phyloP scores from a whole-genome alignment of 495 filamentous ascomycete genomes.

The Daldinia vernicosa region DNA sequence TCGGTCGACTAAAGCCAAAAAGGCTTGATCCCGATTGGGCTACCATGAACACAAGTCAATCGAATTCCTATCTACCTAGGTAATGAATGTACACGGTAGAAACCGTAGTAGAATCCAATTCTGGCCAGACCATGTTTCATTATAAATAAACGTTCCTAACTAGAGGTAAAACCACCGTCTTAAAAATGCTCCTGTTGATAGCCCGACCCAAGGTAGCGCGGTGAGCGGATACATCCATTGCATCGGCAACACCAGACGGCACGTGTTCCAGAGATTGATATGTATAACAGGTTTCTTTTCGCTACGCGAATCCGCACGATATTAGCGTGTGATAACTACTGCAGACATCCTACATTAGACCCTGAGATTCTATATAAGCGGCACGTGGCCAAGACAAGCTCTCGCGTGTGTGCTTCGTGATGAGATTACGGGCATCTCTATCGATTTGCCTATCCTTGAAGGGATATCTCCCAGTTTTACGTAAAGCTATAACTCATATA shows the following conservation, averaged over 20 bases:
- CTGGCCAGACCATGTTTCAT: constrained; percentile 14
- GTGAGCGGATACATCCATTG: constrained; percentile 7
- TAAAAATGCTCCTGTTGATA: background rate
- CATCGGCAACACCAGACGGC: constrained; percentile 11
- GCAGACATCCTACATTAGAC: background rate
- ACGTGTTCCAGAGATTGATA: constrained; percentile 1
- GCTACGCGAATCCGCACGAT: background rate
- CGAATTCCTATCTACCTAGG: background rate
- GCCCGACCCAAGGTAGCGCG: background rate
- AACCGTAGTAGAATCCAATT: constrained; percentile 1
- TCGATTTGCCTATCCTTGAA: background rate
- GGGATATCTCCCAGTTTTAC: constrained; percentile 8
- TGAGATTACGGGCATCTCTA: background rate
- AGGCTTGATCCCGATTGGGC: constrained; percentile 30
- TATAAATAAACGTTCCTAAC: background rate
- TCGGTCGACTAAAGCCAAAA: constrained; percentile 20
- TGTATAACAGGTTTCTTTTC: background rate
- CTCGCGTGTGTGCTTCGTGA: background rate
- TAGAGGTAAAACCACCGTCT: constrained; percentile 6
- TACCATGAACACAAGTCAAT: constrained; percentile 8
- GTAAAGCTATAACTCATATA: background rate
- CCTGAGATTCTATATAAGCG: constrained; percentile 2
- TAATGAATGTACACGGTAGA: background rate
- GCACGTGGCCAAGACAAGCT: constrained; percentile 16
- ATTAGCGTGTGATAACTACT: background rate